Evolutionary conservation across 164 flowering plant genomes (phyloP), one percentile per base, ranked within the genome.

Genomic region (Kalanchoe fedtschenkoi): DNA sequence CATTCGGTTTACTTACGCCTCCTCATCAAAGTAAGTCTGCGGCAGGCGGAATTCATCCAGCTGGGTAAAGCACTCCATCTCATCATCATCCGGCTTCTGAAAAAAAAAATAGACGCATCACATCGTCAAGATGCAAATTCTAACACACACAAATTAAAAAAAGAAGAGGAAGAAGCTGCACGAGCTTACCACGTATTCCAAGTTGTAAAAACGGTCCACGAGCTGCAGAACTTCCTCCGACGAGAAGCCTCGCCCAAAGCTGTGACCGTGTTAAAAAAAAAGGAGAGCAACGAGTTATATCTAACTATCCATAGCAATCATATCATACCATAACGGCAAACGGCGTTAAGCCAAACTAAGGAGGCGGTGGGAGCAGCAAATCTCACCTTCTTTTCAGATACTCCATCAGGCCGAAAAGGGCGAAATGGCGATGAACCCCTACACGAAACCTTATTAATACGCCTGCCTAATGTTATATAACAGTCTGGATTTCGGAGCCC

Each of bases 361-460:
- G n/a, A n/a, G n/a, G n/a, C n/a, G n/a, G n/a, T n/a, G 8, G 16
- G 8, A 0, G 29, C 42, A 44, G 26, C 2, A 67, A 63, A 66
- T 32, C 73, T 63, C 65, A 89, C 96, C 96, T 89, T 74, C 80
- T 81, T 44, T 86, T 71, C 63, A 93, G 72, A 68, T 70, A 87
- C 44, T 93, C 97, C 88, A 86, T 88, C 22, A 93, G 70, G 35
- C 99, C 92, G 69, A 77, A 87, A 21, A 93, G 89, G 42, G 87
- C 83, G 72, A 93, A 85, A 74, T 90, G 96, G 19, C 97, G 91
- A 71, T 90, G 97, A 41, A 87, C 70, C 37, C 99, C 99, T 93
- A 81, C 66, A 65, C 8, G 62, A 43, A 63, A 66, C 33, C 46
- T 1, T 13, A 42, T 42, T 42, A 5, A 13, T 42, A 13, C 2